A percentile compares a stretch with the other conserved stretches of the same genome.
Conservation (phyloP, 192 early-diverging fungal genomes). For the Backusella macrospora region DNA sequence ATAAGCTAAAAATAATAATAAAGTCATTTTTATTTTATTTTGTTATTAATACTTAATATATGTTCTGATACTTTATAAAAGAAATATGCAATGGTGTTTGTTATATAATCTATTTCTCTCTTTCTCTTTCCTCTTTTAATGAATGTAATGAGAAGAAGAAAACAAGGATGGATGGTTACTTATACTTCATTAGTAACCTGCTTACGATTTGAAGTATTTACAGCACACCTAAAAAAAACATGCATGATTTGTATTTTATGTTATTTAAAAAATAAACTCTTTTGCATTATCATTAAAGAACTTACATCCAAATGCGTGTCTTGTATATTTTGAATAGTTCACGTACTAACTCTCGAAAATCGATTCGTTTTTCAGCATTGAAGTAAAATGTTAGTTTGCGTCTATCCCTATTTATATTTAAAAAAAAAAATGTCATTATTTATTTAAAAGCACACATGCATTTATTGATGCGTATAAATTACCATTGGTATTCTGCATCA, state of each 20-base stretch:
- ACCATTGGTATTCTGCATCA: constrained; percentile 95
- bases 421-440: neutral
- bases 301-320: constrained; percentile 96
- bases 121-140: no score
- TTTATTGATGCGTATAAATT: neutral
- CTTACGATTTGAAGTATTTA: constrained; percentile 7
- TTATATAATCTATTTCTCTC: no score
- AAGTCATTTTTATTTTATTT: neutral
- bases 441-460: neutral
- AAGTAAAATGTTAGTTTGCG: constrained; percentile 98
- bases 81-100: no score
- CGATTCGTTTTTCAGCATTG: constrained; percentile 89
- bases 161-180: no score
- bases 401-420: constrained; percentile 69
- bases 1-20: no score
- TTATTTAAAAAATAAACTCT: neutral
- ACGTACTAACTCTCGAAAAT: constrained; percentile 95
- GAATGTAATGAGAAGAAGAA: neutral
- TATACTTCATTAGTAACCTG: neutral
- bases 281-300: no score
- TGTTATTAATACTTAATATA: no score
- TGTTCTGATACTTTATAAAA: no score
- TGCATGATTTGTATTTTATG: neutral
- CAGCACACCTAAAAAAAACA: constrained; percentile 16
- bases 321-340: constrained; percentile 97